A percentile compares a stretch with the other conserved stretches of the same genome.
Evolutionary conservation across 441 rosid genomes (phyloP).

Genomic region (Arabidopsis lyrata): DNA sequence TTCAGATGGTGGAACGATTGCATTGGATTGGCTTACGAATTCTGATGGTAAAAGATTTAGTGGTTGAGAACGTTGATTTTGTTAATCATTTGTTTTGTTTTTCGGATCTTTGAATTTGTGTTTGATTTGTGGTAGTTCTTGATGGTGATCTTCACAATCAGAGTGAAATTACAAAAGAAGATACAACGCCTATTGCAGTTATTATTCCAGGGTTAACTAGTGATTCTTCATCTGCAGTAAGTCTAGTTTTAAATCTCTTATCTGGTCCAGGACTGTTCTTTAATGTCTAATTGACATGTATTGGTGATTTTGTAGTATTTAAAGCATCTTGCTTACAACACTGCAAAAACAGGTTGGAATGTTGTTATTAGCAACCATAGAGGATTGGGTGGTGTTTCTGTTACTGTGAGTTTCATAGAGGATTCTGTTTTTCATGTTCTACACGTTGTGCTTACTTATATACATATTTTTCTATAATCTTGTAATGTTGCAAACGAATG

Average conservation of each 20-base stretch:
- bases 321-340: slow-evolving; percentile 67
- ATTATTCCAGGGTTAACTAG: slow-evolving; percentile 90
- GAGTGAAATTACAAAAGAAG: slow-evolving; percentile 54
- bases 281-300: neutral
- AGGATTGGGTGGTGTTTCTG: slow-evolving; percentile 84
- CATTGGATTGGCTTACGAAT: slow-evolving; percentile 79
- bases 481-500: slow-evolving; percentile 15
- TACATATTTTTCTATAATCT: neutral
- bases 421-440: neutral
- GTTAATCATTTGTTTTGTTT: neutral
- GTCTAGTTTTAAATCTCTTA: slow-evolving; percentile 30
- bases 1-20: slow-evolving; percentile 89
- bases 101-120: neutral
- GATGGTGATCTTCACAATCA: slow-evolving; percentile 43
- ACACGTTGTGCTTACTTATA: neutral
- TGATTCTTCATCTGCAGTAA: slow-evolving; percentile 79
- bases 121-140: slow-evolving; percentile 48
- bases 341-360: slow-evolving; percentile 73
- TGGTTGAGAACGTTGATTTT: neutral
- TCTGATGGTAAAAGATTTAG: slow-evolving; percentile 54
- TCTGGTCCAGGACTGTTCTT: too few relatives aligned
- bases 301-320: slow-evolving; percentile 58
- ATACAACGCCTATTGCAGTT: slow-evolving; percentile 64
- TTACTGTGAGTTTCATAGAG: slow-evolving; percentile 68
- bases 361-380: slow-evolving; percentile 90